These are phyloP conservation scores for Phytophthora nicotianae DNA, from an alignment of 352 stramenopile genomes.

Conservation along the genomic window DNA sequence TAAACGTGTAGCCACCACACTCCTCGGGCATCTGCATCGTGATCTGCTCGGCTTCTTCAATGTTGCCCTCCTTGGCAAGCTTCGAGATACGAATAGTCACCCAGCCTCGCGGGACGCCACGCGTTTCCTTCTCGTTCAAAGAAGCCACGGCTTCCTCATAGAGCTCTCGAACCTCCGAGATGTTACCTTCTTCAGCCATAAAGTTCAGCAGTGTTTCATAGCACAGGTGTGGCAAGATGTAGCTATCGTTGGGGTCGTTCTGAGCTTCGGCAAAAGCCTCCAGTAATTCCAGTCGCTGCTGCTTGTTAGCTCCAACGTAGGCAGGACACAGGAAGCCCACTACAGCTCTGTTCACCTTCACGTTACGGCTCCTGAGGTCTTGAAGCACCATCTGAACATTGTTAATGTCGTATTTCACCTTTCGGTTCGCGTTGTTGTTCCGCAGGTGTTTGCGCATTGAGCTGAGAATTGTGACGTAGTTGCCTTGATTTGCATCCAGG, in stretches of 20 bases:
- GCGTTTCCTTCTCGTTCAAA: constrained; percentile 29
- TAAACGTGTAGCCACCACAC: constrained; percentile 50
- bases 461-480: constrained; percentile 55
- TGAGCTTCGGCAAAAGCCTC: constrained; percentile 53
- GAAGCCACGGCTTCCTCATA: constrained; percentile 56
- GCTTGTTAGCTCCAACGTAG: constrained; percentile 52
- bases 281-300: constrained; percentile 60
- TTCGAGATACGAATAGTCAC: constrained; percentile 49
- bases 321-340: constrained; percentile 51
- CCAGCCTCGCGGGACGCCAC: constrained; percentile 53
- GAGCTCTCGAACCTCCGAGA: constrained; percentile 44
- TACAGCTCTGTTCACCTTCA: constrained; percentile 48
- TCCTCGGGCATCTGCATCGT: constrained; percentile 44
- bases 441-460: constrained; percentile 48
- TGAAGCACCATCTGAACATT: constrained; percentile 49
- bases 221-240: constrained; percentile 47
- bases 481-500: constrained; percentile 36
- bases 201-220: constrained; percentile 54
- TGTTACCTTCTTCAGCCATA: constrained; percentile 39
- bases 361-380: constrained; percentile 41
- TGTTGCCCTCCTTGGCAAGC: constrained; percentile 36
- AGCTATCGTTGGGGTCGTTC: constrained; percentile 40
- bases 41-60: constrained; percentile 47
- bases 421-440: constrained; percentile 27
- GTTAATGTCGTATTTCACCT: constrained; percentile 43